A percentile compares a stretch with the other conserved stretches of the same genome.
phyloP scores from a whole-genome alignment of 495 filamentous ascomycete species.

The Amniculicola lignicola region DNA sequence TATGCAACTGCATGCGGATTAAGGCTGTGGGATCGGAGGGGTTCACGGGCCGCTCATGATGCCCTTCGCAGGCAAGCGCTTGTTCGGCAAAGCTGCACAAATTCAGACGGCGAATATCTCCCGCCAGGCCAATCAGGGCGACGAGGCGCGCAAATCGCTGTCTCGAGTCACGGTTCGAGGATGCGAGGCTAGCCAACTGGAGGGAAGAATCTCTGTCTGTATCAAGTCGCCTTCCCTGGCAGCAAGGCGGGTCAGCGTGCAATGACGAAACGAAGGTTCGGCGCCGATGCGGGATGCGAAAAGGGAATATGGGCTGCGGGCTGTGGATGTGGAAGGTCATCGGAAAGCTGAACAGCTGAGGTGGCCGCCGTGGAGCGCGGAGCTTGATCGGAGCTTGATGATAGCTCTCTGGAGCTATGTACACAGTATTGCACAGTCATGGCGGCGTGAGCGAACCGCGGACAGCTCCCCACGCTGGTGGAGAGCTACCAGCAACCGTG shows the following conservation, averaged over 20 bases:
- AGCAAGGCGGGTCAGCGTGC: slow-evolving; percentile 10
- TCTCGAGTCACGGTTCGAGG: slow-evolving; percentile 9
- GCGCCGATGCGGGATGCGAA: slow-evolving; percentile 13
- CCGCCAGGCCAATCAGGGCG: slow-evolving; percentile 25
- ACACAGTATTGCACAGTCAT: no score
- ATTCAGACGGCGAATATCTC: slow-evolving; percentile 29
- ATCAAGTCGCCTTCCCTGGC: slow-evolving; percentile 20
- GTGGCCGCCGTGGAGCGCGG: slow-evolving; percentile 3
- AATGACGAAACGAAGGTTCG: slow-evolving; percentile 25
- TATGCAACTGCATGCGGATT: slow-evolving; percentile 22
- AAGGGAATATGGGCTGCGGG: slow-evolving; percentile 16
- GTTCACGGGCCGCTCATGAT: slow-evolving; percentile 20
- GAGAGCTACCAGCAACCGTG: neutral
- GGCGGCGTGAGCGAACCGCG: neutral
- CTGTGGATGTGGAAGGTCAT: neutral
- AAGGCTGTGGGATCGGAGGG: slow-evolving; percentile 22
- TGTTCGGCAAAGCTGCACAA: slow-evolving; percentile 33
- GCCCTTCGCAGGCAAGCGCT: slow-evolving; percentile 24
- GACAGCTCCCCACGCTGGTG: neutral
- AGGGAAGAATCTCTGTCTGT: slow-evolving; percentile 8
- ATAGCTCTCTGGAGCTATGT: no score
- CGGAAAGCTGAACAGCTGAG: neutral
- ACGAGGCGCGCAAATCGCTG: no score
- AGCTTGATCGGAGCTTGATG: neutral
- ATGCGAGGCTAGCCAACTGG: slow-evolving; percentile 12